Base-by-base conservation (phyloP, 139 green algal species). In the Picochlorum sp. region DNA sequence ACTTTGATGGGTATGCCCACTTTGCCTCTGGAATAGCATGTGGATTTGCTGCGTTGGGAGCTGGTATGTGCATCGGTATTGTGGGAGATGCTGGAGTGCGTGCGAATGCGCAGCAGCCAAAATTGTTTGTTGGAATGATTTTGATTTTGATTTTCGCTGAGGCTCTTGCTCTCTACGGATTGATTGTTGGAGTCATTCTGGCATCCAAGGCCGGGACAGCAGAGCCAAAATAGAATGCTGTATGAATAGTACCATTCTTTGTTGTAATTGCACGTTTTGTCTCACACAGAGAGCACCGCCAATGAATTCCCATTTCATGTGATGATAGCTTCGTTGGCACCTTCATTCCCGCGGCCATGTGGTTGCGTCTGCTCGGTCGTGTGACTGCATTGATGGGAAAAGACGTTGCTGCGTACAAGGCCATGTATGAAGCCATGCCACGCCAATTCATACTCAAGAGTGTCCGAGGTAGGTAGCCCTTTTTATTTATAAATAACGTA, bases 101-200 rank as follows among this genome's bases (percentile, higher is more conserved):
- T 67, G 94, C 94, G 18, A 99, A 99, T 68, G 94, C 94, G 21
- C 94, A 99, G 83, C 94, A 99, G 77, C 94, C 94, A 59, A 98
- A 97, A 86, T 89, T 99, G 18, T 99, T 98, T 63, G 93, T 98
- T 4, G 94, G 92, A 38, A 97, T 99, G 92, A 96, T 99, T 72
- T 85, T 99, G 44, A 99, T 99, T 71, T 89, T 99, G 44, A 99
- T 99, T 95, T 99, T 99, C 71, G 94, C 94, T 65, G 94, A 99
- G 80, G 94, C 94, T 57, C 76, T 99, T 63, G 93, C 88, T 10
- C 85, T 99, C 57, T 99, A 98, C 71, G 94, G 93, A 11, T 84
- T 99, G 21, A 98, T 99, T 77, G 87, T 97, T 4, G 91, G 91
- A 37, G 97, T 97, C 61, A 97, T 97, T 34, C 74, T 97, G 67